Percentiles rank a stretch among this genome's conserved stretches.
These are phyloP conservation scores for Ceratobasidium sp. DNA, from an alignment of 1,284 basidiomycete species.

Conservation along the genomic window DNA sequence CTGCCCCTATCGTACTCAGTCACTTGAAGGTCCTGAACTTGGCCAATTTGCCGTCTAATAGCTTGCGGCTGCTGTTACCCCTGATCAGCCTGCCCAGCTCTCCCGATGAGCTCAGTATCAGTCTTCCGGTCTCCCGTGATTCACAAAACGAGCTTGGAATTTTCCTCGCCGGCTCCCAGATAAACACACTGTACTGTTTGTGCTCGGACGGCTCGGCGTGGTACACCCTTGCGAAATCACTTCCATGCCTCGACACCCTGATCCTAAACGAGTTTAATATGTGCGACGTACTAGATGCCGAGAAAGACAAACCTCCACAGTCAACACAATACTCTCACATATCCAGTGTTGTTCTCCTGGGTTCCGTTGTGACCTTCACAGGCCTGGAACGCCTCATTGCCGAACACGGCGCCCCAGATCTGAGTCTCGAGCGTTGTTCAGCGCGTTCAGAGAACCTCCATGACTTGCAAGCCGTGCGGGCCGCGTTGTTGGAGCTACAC, in stretches of 20 bases:
- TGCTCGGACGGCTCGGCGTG: too few relatives aligned
- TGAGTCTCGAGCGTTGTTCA: not conserved
- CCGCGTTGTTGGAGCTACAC: not conserved
- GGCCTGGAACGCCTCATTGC: too few relatives aligned
- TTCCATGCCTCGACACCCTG: too few relatives aligned
- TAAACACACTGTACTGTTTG: not conserved
- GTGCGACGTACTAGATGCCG: too few relatives aligned
- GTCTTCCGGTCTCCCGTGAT: not conserved
- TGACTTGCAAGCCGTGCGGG: not conserved
- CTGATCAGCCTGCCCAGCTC: not conserved
- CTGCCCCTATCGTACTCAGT: not conserved
- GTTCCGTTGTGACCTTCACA: too few relatives aligned
- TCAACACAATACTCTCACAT: too few relatives aligned
- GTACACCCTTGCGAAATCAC: too few relatives aligned
- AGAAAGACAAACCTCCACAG: too few relatives aligned
- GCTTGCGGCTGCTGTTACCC: not conserved
- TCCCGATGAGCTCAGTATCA: not conserved
- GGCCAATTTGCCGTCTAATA: not conserved
- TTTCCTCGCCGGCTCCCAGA: not conserved
- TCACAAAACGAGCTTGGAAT: not conserved
- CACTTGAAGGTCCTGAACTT: constrained; percentile 3
- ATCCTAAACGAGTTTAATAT: too few relatives aligned
- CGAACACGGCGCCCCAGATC: not conserved
- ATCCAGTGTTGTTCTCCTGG: too few relatives aligned
- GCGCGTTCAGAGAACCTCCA: not conserved